Conservation (phyloP, 768 basidiomycete species). For the Leccinum variicolor region DNA sequence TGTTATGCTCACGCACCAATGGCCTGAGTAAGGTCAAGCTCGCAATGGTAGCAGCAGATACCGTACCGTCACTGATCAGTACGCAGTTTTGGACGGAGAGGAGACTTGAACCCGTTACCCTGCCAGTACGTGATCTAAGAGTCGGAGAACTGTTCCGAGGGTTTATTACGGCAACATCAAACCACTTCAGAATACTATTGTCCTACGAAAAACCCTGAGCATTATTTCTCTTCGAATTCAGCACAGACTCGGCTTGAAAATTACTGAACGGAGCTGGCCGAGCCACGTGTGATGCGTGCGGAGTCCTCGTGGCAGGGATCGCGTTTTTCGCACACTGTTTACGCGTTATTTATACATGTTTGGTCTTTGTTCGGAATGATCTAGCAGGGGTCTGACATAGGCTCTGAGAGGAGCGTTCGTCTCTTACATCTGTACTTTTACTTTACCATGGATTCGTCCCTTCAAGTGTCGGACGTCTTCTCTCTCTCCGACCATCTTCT, state of each 20-base stretch:
- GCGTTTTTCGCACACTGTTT: constrained; percentile 23
- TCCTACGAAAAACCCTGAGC: no score
- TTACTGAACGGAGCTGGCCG: neutral
- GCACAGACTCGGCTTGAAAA: no score
- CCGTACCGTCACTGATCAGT: constrained; percentile 20
- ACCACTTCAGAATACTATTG: no score
- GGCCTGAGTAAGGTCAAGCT: no score
- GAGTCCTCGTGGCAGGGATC: constrained; percentile 16
- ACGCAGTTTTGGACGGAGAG: constrained; percentile 4
- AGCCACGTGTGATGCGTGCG: constrained; percentile 13
- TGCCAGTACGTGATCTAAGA: no score
- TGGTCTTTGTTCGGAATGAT: constrained; percentile 26
- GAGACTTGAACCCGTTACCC: constrained; percentile 15
- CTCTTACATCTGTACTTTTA: constrained; percentile 25
- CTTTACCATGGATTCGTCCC: constrained; percentile 22
- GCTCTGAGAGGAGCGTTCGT: neutral
- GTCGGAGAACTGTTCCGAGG: no score
- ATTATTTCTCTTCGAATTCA: no score
- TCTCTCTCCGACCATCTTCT: constrained; percentile 71
- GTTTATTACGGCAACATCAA: no score
- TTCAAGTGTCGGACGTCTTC: constrained; percentile 54
- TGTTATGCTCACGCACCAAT: no score
- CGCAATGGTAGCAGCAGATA: constrained; percentile 22
- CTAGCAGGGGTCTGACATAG: neutral
- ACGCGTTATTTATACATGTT: constrained; percentile 32